Percentiles rank a stretch among this genome's conserved stretches.
phyloP scores from a whole-genome alignment of 2,329 filamentous ascomycete genomes.

The Talaromyces sp. region DNA sequence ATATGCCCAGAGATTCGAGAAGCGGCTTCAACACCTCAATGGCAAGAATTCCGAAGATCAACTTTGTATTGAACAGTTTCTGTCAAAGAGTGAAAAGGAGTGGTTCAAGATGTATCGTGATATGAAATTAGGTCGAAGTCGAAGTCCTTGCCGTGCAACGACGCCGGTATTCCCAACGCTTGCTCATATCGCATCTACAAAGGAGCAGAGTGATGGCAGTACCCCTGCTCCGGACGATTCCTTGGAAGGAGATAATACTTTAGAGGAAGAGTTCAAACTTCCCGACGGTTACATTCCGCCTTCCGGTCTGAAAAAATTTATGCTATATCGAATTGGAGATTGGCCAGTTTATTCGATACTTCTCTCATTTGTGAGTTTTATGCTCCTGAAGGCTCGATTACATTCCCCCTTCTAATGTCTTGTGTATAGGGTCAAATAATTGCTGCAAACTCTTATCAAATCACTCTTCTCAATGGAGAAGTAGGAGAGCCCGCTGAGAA shows the following conservation, averaged over 20 bases:
- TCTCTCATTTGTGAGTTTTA: conserved; percentile 43
- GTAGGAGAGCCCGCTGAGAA: conserved; percentile 51
- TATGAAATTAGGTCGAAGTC: conserved; percentile 21
- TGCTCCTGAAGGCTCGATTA: neutral
- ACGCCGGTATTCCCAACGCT: conserved; percentile 21
- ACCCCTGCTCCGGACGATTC: neutral
- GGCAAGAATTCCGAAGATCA: conserved; percentile 50
- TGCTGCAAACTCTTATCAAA: conserved; percentile 58
- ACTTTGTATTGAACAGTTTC: conserved; percentile 56
- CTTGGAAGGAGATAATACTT: conserved; percentile 30
- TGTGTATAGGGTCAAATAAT: conserved; percentile 46
- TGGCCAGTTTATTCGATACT: conserved; percentile 57
- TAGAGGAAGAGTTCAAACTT: conserved; percentile 45
- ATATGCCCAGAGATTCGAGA: conserved; percentile 52
- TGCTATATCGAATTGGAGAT: conserved; percentile 49
- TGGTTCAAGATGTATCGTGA: conserved; percentile 54
- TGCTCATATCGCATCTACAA: conserved; percentile 1
- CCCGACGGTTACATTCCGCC: conserved; percentile 49
- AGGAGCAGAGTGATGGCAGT: neutral
- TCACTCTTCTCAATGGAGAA: conserved; percentile 56
- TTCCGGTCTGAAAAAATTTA: conserved; percentile 45
- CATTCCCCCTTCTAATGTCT: neutral
- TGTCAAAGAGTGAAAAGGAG: conserved; percentile 56
- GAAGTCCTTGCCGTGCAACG: conserved; percentile 38
- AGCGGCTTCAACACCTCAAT: conserved; percentile 48